Base-by-base conservation (phyloP, 257 asterid genomes). In the Petunia secreta region DNA sequence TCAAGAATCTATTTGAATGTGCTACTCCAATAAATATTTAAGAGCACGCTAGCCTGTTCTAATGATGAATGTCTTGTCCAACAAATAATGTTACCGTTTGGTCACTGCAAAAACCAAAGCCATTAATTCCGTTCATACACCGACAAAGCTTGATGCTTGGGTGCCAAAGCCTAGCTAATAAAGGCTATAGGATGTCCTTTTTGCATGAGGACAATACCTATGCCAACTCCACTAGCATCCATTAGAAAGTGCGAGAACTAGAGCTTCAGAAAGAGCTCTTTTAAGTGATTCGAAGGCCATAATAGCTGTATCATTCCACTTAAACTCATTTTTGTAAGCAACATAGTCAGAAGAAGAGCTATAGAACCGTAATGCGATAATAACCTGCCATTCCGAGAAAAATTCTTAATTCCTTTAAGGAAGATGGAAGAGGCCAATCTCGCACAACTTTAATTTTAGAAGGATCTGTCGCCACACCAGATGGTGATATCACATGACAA, bases 1-100 rank as follows among this genome's bases (percentile, higher is more conserved):
- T 9, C 55, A 52, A 11, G 25, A 37, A 38, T 36, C 46, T 10
- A 66, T 75, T 11, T 36, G 16, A 1, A 75, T 6, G 9, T 57
- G 54, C 3, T 75, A 39, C 15, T 75, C 80, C 53, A 75, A 57
- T 10, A 75, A 8, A 2, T 58, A 38, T 34, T 75, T 75, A 4
- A 75, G 38, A 38, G 50, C 13, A 7, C 14, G 63, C 38, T 57
- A 67, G 38, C 52, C 48, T 13, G 79, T 74, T 1, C 14, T 14
- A 0, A 74, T 53, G 6, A 44, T 48, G 10, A 74, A 75, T 1
- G 1, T 8, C 1, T 52, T 15, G 6, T 63, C 79, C 6, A 5
- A 1, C 7, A 74, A 2, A 25, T 74, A 74, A 8, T 74, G 62
- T 25, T 36, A 36, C 79, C 63, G 52, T 74, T 74, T 74, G 0